Evolutionary conservation across 2,329 filamentous ascomycete species (phyloP), one percentile per base, ranked within the genome.

Genomic region (Colletotrichum musae): DNA sequence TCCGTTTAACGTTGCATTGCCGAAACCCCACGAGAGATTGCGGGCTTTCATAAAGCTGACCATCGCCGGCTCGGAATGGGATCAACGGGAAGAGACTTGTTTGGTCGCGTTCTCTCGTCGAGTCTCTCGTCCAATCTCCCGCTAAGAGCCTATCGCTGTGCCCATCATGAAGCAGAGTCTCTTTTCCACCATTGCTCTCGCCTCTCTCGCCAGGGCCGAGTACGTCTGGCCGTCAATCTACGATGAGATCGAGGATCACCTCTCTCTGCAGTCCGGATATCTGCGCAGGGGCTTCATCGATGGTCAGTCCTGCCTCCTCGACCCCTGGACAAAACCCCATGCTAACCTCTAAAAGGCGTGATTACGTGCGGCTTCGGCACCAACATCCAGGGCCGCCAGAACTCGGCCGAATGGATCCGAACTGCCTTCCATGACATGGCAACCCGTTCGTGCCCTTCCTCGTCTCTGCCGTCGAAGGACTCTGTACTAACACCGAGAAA

Each of bases 401-500:
- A 77, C 50, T 57, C 73, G 2, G 74, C 74, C 7, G 74, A 76
- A 71, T 76, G 74, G 73, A 74, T 76, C 16, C 72, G 75, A 18
- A 73, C 71, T 5, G 74, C 75, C 2, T 76, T 76, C 26, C 75
- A 76, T 51, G 75, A 76, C 16, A 71, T 69, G 18, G 71, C 75
- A 6, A 76, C 74, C 1, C 72, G 41, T 43, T n/a, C 13, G 41
- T 43, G 41, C 13, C 41, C 41, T 43, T 43, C 10, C 41, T 43
- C 32, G 10, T 10, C 32, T 36, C 32, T 16, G 2, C 15, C 10
- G 16, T 15, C 15, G 41, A 39, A 39, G 13, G 41, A 43, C 13
- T 43, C 15, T 43, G 32, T 43, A 12, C 41, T 43, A 43, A 43
- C 41, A 43, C 16, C 41, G 13, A 43, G 41, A 43, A 15, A 43